phyloP scores from a whole-genome alignment of 108 stramenopile genomes.

The Cylindrotheca fusiformis region DNA sequence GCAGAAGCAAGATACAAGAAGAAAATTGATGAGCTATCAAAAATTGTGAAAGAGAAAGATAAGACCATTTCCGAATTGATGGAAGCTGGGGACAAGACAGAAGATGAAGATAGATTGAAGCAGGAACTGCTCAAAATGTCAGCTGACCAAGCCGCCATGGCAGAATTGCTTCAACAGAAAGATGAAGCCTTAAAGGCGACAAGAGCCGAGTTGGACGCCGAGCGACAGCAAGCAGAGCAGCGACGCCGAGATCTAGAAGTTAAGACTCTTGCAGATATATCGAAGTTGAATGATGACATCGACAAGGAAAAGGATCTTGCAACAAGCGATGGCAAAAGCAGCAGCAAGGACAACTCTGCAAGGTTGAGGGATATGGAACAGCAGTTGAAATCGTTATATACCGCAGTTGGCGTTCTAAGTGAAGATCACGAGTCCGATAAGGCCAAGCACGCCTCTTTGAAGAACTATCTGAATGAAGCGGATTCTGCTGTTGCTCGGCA shows the following conservation, averaged over 20 bases:
- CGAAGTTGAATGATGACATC: conserved; percentile 31
- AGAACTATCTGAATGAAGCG: conserved; percentile 32
- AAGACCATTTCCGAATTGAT: conserved; percentile 12
- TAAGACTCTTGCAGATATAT: conserved; percentile 2
- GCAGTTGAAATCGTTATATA: conserved; percentile 63
- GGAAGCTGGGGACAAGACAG: not conserved
- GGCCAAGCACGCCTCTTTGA: conserved; percentile 1
- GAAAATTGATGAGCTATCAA: conserved; percentile 36
- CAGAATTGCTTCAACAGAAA: conserved; percentile 20
- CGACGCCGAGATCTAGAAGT: conserved; percentile 8
- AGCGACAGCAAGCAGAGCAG: conserved; percentile 11
- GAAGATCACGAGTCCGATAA: conserved; percentile 40
- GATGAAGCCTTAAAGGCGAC: conserved; percentile 16
- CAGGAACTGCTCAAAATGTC: conserved; percentile 6
- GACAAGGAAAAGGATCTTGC: conserved; percentile 28
- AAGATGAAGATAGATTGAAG: not conserved
- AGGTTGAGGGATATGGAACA: conserved; percentile 69
- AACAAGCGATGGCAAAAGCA: conserved; percentile 50
- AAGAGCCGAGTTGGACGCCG: conserved; percentile 11
- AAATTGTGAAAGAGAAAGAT: conserved; percentile 12
- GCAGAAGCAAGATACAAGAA: conserved; percentile 35
- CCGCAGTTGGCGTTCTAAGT: conserved; percentile 57
- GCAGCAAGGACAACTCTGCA: conserved; percentile 48
- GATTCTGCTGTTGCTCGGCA: conserved; percentile 42
- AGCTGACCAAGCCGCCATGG: conserved; percentile 19